Base-by-base conservation (phyloP, 768 basidiomycete genomes). In the Leucocoprinus leucothites region DNA sequence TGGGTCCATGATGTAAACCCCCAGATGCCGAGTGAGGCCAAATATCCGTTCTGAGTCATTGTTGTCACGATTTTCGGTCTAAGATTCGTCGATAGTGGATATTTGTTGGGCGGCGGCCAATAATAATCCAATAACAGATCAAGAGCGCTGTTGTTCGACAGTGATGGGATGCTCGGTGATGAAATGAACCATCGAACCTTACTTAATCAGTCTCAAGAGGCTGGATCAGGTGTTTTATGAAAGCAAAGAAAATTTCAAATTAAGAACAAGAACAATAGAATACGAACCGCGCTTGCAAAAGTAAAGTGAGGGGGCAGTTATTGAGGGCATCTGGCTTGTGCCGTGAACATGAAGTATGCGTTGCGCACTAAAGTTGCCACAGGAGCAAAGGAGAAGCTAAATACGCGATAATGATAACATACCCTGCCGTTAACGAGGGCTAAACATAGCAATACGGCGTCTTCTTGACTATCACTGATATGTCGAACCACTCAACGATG, bases 241-340 rank as follows among this genome's bases (percentile, higher is more conserved):
- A 43, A 34, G 48, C 9, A 48, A 46, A 40, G 19, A 53, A 53
- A 46, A 34, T 43, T 44, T 52, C 26, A 46, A 48, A 56, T 43
- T 28, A 48, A 48, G 26, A 44, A n/a, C 38, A 38, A 38, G 26
- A 47, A 47, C 26, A 26, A 3, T 13, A n/a, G 51, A 45, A 36
- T 26, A 34, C 5, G 19, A 34, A 41, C 38, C 47, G 24, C 48
- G 36, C 54, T 56, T 22, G 46, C 41, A 42, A 36, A 19, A 48
- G 40, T 21, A 43, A 49, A 31, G 16, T 16, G 40, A 42, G 46
- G 9, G 21, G 31, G 24, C 19, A 25, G 1, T 2, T 13, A 16
- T 18, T 9, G 22, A 25, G 25, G 43, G 3, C 34, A 13, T 18
- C 22, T 16, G 34, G 16, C 16, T 34, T 40, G 40, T 35, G 28